Base-by-base conservation (phyloP, 306 rosid species). In the Castanea crenata region DNA sequence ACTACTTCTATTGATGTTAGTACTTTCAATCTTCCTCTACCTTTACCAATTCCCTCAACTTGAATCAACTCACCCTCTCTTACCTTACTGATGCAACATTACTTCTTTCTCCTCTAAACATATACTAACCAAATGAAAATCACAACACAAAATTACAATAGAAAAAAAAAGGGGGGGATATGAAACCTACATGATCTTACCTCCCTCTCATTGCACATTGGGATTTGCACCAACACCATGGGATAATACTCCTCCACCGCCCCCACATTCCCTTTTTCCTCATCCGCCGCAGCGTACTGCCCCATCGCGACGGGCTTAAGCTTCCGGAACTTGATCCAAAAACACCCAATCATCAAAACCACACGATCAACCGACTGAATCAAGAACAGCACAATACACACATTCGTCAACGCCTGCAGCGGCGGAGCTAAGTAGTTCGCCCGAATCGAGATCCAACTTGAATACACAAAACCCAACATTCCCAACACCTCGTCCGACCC, bases 181-280 rank as follows among this genome's bases (percentile, higher is more conserved):
- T 67, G 90, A 72, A 85, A 92, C 98, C 94, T 87, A 90, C 96
- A 90, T 91, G 81, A 80, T 78, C 99, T 95, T 89, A 95, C 99
- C 99, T 95, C 99, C 96, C 94, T 92, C 87, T 95, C 99, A 75
- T 95, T 95, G 92, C 99, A 95, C 99, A 95, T 95, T 55, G 99
- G 99, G 74, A 95, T 91, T 83, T 95, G 99, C 76, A 95, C 63
- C 86, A 95, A 73, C 74, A 95, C 98, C 99, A 91, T 92, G 0
- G 99, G 99, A 85, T 87, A 88, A 84, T 93, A 91, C 81, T 90
- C 89, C 38, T 83, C 86, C 79, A 65, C 82, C 65, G n/a, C 86
- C 76, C 62, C 82, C 65, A 16, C 87, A 38, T 23, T 83, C 12
- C 85, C 21, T 68, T 82, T n/a, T 27, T 90, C 85, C 21, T 16